Percentiles rank a stretch among this genome's conserved stretches.
Conservation (phyloP, 306 rosid species). For the Dalbergia cochinchinensis region DNA sequence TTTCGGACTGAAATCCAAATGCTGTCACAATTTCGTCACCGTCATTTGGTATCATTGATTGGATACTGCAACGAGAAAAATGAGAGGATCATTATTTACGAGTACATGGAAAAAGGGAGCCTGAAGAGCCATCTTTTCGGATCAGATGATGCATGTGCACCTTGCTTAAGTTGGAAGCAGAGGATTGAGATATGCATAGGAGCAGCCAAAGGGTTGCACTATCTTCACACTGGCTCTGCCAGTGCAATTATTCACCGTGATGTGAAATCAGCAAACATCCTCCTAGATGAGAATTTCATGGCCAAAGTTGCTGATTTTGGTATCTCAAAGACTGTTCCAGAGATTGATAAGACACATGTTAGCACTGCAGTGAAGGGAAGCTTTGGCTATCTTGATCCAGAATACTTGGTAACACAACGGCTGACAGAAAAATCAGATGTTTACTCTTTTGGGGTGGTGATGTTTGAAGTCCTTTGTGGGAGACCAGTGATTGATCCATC, state of each 20-base stretch:
- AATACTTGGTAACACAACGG: slow-evolving; percentile 88
- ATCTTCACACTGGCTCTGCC: slow-evolving; percentile 88
- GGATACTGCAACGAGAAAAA: slow-evolving; percentile 91
- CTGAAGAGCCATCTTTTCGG: slow-evolving; percentile 88
- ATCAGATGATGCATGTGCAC: slow-evolving; percentile 55
- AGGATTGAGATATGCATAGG: slow-evolving; percentile 91
- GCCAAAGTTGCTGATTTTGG: slow-evolving; percentile 97
- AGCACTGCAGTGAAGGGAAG: slow-evolving; percentile 96
- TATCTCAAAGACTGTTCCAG: slow-evolving; percentile 84
- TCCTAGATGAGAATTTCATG: slow-evolving; percentile 82
- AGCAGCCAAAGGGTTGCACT: slow-evolving; percentile 88
- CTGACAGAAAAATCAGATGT: slow-evolving; percentile 94
- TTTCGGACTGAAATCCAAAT: slow-evolving; percentile 91
- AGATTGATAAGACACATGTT: slow-evolving; percentile 88
- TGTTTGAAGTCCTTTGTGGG: slow-evolving; percentile 91
- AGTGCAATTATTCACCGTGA: slow-evolving; percentile 92
- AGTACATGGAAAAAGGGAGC: slow-evolving; percentile 94
- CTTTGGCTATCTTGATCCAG: slow-evolving; percentile 94
- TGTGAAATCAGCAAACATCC: slow-evolving; percentile 91
- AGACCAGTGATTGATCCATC: slow-evolving; percentile 92
- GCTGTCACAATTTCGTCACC: slow-evolving; percentile 91
- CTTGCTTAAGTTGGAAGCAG: slow-evolving; percentile 81
- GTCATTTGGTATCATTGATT: slow-evolving; percentile 89
- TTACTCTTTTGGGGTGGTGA: slow-evolving; percentile 90
- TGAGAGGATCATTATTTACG: slow-evolving; percentile 89